Evolutionary conservation across 208 protist species (phyloP), one percentile per base, ranked within the genome.

Genomic region (Phytomonas serpens): DNA sequence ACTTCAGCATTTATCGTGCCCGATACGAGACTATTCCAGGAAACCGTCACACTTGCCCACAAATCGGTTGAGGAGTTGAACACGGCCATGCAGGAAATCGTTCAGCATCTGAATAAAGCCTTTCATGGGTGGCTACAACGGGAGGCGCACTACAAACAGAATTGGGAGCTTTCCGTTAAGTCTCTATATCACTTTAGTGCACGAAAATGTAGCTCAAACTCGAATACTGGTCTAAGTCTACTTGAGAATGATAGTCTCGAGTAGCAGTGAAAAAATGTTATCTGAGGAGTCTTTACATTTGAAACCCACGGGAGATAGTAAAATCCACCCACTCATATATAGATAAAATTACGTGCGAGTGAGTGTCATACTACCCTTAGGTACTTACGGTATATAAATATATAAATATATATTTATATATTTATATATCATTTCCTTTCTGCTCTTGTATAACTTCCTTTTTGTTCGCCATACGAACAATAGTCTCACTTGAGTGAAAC

Each of bases 81-180:
- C 31, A 51, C 65, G 71, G 79, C 76, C 19, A 80, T 77, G 34
- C 64, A 70, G 34, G 80, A 86, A 29, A 83, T 84, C 11, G 83
- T 77, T 10, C 71, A 69, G 31, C 73, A 81, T n/a, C 67, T 84
- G 37, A 83, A 69, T 62, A 78, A 73, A 0, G 65, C 79, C 16
- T 93, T 95, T 65, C 71, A 69, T 23, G 70, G 80, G 30, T 92
- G 82, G 84, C 69, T 75, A 67, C 75, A 79, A 31, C 78, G 84
- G 19, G 90, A 93, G 73, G 71, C 42, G 31, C 74, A 83, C 74
- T 89, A 87, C 78, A 42, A 64, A 47, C 74, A 86, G 40, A 86
- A 76, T 34, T 95, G 90, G 90, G 68, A 61, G 3, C 83, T 92
- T 19, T 85, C 79, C 29, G 34, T 92, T 30, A 61, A 77, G 13